Evolutionary conservation across 2,329 filamentous ascomycete genomes (phyloP).

Genomic region (Alternaria sp.): DNA sequence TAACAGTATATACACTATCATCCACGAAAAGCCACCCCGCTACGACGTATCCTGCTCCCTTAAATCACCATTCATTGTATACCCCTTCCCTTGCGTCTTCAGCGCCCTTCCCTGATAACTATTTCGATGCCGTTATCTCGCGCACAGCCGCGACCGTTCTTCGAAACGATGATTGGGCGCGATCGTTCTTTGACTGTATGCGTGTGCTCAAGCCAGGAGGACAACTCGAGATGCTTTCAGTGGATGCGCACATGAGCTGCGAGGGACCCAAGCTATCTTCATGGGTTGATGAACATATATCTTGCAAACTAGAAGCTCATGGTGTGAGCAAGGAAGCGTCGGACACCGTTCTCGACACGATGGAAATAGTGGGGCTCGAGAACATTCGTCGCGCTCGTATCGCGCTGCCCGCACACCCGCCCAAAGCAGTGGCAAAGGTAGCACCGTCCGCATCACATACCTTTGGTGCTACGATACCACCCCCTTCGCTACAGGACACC

Average conservation of each 20-base stretch:
- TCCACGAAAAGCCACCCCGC: constrained; percentile 29
- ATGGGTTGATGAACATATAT: constrained; percentile 39
- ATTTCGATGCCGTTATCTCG: constrained; percentile 39
- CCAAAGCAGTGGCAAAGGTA: constrained; percentile 13
- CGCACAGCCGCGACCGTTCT: constrained; percentile 34
- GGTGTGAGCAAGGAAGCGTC: constrained; percentile 35
- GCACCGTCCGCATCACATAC: constrained; percentile 18
- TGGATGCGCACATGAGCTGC: constrained; percentile 37
- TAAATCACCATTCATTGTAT: constrained; percentile 41
- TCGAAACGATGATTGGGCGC: constrained; percentile 40
- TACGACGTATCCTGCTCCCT: constrained; percentile 36
- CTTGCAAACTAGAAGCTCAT: constrained; percentile 30
- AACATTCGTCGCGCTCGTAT: constrained; percentile 40
- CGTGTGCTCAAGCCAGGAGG: constrained; percentile 40
- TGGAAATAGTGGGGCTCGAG: constrained; percentile 40
- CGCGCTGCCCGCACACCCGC: constrained; percentile 32
- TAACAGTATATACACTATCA: constrained; percentile 37
- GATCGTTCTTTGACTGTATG: constrained; percentile 40
- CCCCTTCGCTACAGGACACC: constrained; percentile 29
- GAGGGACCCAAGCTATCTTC: constrained; percentile 31
- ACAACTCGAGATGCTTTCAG: constrained; percentile 37
- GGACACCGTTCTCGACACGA: constrained; percentile 39
- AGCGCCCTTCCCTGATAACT: constrained; percentile 36
- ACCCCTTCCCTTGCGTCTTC: constrained; percentile 32
- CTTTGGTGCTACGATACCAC: constrained; percentile 14